Evolutionary conservation across 2,329 filamentous ascomycete species (phyloP), one percentile per base, ranked within the genome.

Genomic region (Canariomyces notabilis): DNA sequence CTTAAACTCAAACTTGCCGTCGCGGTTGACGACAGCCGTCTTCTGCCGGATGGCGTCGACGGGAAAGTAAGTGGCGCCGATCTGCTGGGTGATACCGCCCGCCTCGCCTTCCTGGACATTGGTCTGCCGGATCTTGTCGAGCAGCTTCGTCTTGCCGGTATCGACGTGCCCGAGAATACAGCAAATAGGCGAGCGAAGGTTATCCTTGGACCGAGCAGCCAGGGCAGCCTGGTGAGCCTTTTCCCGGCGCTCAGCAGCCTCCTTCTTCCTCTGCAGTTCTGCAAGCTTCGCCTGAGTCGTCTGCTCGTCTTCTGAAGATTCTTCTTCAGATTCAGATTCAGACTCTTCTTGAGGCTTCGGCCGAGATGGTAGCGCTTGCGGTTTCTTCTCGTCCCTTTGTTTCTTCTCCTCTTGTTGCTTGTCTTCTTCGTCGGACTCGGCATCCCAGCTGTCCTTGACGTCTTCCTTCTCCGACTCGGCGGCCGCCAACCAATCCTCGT

Each of bases 151-250:
- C 75, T 98, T 98, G 67, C 93, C 93, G 37, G 94, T 98, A 83
- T 98, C 93, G 80, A 98, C 93, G 80, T 98, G 93, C 61, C 93
- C 93, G 55, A 98, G 82, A 79, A 98, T 98, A 85, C 91, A 97
- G 77, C 93, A 97, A 70, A 98, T 98, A 43, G 93, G 93, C 33
- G 93, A 97, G 48, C 93, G 89, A 46, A 98, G 80, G 68, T 98
- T 85, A 65, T 98, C 90, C 69, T 87, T 89, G 18, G 91, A 97
- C 51, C 89, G 81, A 39, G 91, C 90, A 36, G 89, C 90, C 63
- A 96, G 69, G 15, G 93, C 93, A 52, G 89, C 91, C 67, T 96
- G 88, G 65, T 95, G 88, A 48, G 89, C 86, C 69, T 88, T 88
- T 70, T 89, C 87, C 61, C 91, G 82, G 62, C 91, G 82, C 59